Evolutionary conservation across 768 basidiomycete genomes (phyloP).

Genomic region (Phaeolepiota aurea): DNA sequence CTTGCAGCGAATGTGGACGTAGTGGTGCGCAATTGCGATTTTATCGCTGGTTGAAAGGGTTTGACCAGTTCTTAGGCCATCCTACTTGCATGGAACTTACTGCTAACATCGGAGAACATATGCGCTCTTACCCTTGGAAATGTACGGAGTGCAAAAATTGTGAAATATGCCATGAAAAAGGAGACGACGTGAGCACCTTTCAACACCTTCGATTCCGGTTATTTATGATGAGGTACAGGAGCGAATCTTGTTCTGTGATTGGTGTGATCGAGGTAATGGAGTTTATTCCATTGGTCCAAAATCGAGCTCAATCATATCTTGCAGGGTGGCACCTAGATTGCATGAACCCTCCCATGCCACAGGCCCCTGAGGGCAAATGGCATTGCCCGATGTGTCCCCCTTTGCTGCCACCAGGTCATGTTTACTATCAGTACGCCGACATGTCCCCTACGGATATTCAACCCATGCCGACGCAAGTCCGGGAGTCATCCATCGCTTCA

Average conservation of each 20-base stretch:
- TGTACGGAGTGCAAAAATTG: slow-evolving; percentile 92
- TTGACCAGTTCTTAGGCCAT: slow-evolving; percentile 49
- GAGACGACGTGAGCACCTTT: slow-evolving; percentile 71
- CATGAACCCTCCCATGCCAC: slow-evolving; percentile 60
- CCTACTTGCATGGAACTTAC: slow-evolving; percentile 73
- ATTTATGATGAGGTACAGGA: slow-evolving; percentile 32
- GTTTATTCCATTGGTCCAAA: slow-evolving; percentile 1
- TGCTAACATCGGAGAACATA: slow-evolving; percentile 46
- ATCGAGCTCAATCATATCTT: slow-evolving; percentile 6
- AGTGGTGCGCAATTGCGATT: slow-evolving; percentile 45
- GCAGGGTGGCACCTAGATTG: slow-evolving; percentile 84
- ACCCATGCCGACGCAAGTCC: slow-evolving; percentile 8
- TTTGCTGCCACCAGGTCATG: slow-evolving; percentile 13
- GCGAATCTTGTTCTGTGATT: slow-evolving; percentile 85
- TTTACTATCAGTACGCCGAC: slow-evolving; percentile 1
- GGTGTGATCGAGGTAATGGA: slow-evolving; percentile 76
- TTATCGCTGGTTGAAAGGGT: slow-evolving; percentile 4
- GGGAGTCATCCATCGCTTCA: slow-evolving; percentile 36
- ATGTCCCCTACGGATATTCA: slow-evolving; percentile 5
- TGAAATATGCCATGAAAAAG: slow-evolving; percentile 78
- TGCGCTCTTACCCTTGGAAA: slow-evolving; percentile 73
- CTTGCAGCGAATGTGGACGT: slow-evolving; percentile 75
- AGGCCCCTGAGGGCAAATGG: slow-evolving; percentile 73
- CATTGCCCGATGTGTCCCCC: slow-evolving; percentile 59
- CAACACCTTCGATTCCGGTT: background rate